A percentile compares a stretch with the other conserved stretches of the same genome.
Conservation (phyloP, 2,329 filamentous ascomycete species). For the Colletotrichum liaoningense region DNA sequence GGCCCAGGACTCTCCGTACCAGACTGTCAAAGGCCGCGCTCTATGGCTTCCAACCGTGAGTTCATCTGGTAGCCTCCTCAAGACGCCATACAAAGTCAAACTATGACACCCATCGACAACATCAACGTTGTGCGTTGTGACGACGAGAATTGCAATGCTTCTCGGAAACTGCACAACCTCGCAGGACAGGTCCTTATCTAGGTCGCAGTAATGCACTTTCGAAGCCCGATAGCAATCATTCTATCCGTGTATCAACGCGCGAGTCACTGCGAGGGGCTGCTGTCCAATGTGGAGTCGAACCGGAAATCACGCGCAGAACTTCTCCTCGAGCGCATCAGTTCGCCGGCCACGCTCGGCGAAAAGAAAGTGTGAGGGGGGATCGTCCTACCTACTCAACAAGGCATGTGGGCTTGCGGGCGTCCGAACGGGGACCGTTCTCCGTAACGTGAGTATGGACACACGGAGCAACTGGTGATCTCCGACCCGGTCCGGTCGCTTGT, state of each 20-base stretch:
- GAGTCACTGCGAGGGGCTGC: neutral
- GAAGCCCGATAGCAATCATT: neutral
- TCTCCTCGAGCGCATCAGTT: slow-evolving; percentile 1
- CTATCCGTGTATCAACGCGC: neutral
- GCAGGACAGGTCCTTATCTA: neutral
- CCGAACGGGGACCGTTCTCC: slow-evolving; percentile 8
- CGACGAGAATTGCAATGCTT: neutral
- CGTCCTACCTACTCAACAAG: neutral
- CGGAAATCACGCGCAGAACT: neutral
- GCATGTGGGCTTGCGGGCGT: neutral
- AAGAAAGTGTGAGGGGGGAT: neutral
- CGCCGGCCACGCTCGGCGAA: neutral
- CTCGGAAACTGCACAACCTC: neutral
- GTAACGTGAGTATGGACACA: neutral
- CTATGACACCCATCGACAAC: neutral
- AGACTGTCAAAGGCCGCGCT: neutral
- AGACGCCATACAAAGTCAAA: neutral
- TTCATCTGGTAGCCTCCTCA: neutral
- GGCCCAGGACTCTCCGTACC: neutral
- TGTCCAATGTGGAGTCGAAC: neutral
- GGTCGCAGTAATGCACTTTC: neutral
- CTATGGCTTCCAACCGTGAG: neutral
- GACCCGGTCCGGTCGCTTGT: neutral
- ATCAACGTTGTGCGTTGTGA: neutral
- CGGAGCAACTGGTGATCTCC: slow-evolving; percentile 12